Evolutionary conservation across 83 land plant genomes (phyloP), one percentile per base, ranked within the genome.

Genomic region (Thuja plicata): DNA sequence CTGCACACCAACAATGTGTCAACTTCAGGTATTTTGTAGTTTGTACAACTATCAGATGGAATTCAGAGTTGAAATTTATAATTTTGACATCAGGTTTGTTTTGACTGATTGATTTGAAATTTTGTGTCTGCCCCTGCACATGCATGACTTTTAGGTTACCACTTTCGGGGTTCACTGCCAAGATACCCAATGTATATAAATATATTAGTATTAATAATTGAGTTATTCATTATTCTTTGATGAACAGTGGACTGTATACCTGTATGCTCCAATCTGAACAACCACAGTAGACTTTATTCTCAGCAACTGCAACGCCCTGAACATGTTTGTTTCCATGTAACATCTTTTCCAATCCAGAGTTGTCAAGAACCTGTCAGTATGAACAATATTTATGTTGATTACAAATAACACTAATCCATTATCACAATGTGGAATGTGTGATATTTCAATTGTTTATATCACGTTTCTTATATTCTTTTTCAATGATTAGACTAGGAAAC

Each of bases 1-100:
- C 90, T 89, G 89, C 78, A 46, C 54, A 79, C 32, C 21, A 87
- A 85, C 66, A 48, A 4, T 41, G 45, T 79, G 37, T 79, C 43
- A 35, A 17, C 41, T 37, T 79, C 45, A 40, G 17, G 45, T 40
- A 79, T 38, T 17, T 5, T 79, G 27, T 79, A 79, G 5, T 17
- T 5, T 79, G 40, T 79, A 34, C 81, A 78, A 17, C 24, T 78
- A 11, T 37, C 17, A 4, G 5, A 76, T 76, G 30, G 30, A 74
- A 38, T 38, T 19, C 24, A 21, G 27, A 24, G 2, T 79, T 17
- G 1, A 79, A 37, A 79, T 17, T 16, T 38, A 78, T 79, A 5
- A 38, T 79, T 5, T 19, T 17, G 46, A 79, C 43, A 79, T 79
- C 46, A 40, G 82, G 46, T 19, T 79, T 40, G 27, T 79, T 79